phyloP scores from a whole-genome alignment of 169 alveolate species.

The Plasmodium chabaudi region DNA sequence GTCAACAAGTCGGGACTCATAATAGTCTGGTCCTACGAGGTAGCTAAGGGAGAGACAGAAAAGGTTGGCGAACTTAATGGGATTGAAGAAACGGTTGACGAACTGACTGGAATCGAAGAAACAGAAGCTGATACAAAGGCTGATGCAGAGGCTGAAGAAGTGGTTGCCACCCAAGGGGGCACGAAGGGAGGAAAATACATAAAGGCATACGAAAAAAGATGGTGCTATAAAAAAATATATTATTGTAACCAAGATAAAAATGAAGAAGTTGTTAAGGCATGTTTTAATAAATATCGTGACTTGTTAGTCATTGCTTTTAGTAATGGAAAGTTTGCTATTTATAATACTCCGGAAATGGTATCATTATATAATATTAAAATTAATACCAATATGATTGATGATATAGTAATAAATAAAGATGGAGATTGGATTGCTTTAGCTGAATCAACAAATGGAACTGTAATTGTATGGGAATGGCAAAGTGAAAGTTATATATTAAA shows the following conservation, averaged over 20 bases:
- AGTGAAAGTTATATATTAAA: slow-evolving; percentile 97
- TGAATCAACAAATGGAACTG: slow-evolving; percentile 87
- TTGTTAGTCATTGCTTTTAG: slow-evolving; percentile 83
- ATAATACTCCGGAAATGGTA: slow-evolving; percentile 78
- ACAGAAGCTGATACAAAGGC: no score
- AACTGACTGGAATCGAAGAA: not conserved
- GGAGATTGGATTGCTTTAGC: slow-evolving; percentile 95
- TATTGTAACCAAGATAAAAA: slow-evolving; percentile 83
- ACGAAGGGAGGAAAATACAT: not conserved
- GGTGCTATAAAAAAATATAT: slow-evolving; percentile 83
- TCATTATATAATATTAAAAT: slow-evolving; percentile 81
- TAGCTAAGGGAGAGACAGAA: not conserved
- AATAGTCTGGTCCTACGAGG: slow-evolving; percentile 83
- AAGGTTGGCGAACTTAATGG: not conserved
- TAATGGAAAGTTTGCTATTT: slow-evolving; percentile 83
- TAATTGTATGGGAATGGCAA: slow-evolving; percentile 99
- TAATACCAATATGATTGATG: slow-evolving; percentile 80
- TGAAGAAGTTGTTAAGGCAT: slow-evolving; percentile 77
- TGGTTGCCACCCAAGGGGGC: not conserved
- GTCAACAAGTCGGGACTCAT: slow-evolving; percentile 89
- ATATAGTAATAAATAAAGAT: slow-evolving; percentile 81
- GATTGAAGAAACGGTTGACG: slow-evolving; percentile 1
- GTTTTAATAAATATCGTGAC: slow-evolving; percentile 77
- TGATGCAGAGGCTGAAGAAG: slow-evolving; percentile 18
- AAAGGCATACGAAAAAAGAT: slow-evolving; percentile 26